Evolutionary conservation across 768 basidiomycete species (phyloP).

Genomic region (Strobilomyces dryophilus): DNA sequence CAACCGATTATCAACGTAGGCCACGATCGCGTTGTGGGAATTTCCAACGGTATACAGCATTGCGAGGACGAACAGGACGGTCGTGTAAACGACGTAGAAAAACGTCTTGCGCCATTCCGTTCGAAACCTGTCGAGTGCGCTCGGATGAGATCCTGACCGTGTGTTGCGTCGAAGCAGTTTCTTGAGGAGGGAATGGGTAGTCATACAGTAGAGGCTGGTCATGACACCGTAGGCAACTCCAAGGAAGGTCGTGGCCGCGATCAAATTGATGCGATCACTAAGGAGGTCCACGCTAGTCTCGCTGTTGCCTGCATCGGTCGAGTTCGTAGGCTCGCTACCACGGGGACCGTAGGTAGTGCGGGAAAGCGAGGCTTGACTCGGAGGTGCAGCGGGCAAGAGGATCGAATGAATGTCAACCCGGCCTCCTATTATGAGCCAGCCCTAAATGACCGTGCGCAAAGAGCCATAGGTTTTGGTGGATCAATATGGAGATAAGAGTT

Average conservation of each 20-base stretch:
- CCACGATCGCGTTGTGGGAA: conserved; percentile 26
- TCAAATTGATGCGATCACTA: conserved; percentile 23
- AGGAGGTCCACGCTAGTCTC: conserved; percentile 9
- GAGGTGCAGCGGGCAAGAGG: conserved; percentile 5
- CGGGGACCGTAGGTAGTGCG: conserved; percentile 5
- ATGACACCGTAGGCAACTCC: conserved; percentile 23
- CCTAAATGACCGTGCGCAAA: conserved; percentile 26
- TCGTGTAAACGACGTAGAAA: conserved; percentile 27
- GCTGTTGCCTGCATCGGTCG: background rate
- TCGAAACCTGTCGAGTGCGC: background rate
- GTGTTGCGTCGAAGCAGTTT: conserved; percentile 9
- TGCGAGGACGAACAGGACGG: conserved; percentile 24
- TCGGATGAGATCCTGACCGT: conserved; percentile 6
- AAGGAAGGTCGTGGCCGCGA: conserved; percentile 23
- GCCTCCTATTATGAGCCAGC: conserved; percentile 13
- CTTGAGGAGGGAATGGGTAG: conserved; percentile 16
- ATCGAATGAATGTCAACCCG: conserved; percentile 11
- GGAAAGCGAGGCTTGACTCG: conserved; percentile 3
- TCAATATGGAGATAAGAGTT: conserved; percentile 14
- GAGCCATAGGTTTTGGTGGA: conserved; percentile 1
- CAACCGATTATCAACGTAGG: conserved; percentile 28
- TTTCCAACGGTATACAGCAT: conserved; percentile 27
- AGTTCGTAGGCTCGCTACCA: conserved; percentile 7
- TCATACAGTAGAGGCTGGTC: conserved; percentile 17
- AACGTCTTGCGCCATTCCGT: conserved; percentile 16